phyloP scores from a whole-genome alignment of 345 rosid species.

The Citropsis articulata region DNA sequence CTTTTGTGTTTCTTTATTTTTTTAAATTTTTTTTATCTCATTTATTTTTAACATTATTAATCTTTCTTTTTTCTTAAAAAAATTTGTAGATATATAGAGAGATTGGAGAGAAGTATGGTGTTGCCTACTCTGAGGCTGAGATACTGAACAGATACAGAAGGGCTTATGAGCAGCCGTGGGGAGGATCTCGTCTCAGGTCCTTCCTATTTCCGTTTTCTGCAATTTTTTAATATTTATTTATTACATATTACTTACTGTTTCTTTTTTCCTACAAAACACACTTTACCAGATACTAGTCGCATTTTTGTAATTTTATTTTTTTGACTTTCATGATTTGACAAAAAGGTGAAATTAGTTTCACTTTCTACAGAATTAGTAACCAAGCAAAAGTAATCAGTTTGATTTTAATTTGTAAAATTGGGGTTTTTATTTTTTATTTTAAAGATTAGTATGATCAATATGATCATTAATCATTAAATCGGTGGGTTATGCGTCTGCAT shows the following conservation, averaged over 20 bases:
- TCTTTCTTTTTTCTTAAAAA: not conserved
- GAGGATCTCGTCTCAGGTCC: slow-evolving; percentile 91
- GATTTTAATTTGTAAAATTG: not conserved
- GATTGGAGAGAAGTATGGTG: slow-evolving; percentile 93
- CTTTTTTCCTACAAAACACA: no score
- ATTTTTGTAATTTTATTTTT: not conserved
- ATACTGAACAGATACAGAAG: slow-evolving; percentile 73
- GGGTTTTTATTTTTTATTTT: not conserved
- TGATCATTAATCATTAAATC: not conserved
- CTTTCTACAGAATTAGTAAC: not conserved
- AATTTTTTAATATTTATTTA: not conserved
- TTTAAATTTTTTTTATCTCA: no score
- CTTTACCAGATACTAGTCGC: not conserved
- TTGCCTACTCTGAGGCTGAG: slow-evolving; percentile 81
- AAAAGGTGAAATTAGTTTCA: not conserved
- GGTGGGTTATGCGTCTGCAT: not conserved
- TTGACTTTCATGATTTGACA: not conserved
- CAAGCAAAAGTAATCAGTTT: not conserved
- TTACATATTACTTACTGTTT: no score
- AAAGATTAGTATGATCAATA: not conserved
- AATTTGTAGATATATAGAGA: slow-evolving; percentile 68
- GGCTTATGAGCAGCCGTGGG: slow-evolving; percentile 98
- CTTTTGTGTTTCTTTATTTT: not conserved
- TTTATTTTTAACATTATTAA: no score
- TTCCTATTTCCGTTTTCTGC: not conserved